Conservation (phyloP, 352 stramenopile species). For the Globisporangium canariense region DNA sequence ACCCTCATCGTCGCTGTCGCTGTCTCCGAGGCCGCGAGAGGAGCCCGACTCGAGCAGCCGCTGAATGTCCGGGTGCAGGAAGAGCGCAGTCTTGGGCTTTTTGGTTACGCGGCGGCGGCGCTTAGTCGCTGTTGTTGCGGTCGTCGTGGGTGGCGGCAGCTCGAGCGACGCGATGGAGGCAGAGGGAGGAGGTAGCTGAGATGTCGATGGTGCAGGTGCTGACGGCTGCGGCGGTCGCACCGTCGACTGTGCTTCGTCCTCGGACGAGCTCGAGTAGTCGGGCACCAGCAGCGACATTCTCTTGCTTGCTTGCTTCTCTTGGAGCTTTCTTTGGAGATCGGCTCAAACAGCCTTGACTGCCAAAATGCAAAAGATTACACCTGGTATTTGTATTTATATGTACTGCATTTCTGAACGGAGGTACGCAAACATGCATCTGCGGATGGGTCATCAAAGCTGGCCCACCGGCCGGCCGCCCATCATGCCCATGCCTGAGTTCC, state of each 20-base stretch:
- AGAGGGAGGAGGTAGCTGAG: neutral
- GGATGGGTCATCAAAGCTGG: too few species aligned
- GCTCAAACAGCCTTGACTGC: neutral
- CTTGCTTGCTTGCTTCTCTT: neutral
- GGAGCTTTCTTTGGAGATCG: neutral
- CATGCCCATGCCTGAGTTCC: too few species aligned
- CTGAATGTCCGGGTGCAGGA: slow-evolving; percentile 56
- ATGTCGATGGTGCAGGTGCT: neutral
- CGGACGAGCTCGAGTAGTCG: slow-evolving; percentile 59
- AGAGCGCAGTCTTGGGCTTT: slow-evolving; percentile 50
- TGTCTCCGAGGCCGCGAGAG: slow-evolving; percentile 14
- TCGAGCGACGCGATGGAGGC: neutral
- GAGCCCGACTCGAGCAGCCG: slow-evolving; percentile 43
- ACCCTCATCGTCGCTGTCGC: slow-evolving; percentile 36
- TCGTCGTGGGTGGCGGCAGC: neutral
- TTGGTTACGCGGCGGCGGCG: slow-evolving; percentile 24
- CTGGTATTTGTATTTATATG: too few species aligned
- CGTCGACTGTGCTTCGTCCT: slow-evolving; percentile 28
- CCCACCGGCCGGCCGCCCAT: too few species aligned
- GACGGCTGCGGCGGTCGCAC: neutral
- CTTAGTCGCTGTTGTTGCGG: slow-evolving; percentile 21
- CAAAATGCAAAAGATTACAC: too few species aligned
- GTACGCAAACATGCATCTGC: too few species aligned
- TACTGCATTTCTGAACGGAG: too few species aligned
- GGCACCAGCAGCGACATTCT: slow-evolving; percentile 48